Evolutionary conservation across 257 asterid species (phyloP).

Genomic region (Nyctanthes arbortristis): DNA sequence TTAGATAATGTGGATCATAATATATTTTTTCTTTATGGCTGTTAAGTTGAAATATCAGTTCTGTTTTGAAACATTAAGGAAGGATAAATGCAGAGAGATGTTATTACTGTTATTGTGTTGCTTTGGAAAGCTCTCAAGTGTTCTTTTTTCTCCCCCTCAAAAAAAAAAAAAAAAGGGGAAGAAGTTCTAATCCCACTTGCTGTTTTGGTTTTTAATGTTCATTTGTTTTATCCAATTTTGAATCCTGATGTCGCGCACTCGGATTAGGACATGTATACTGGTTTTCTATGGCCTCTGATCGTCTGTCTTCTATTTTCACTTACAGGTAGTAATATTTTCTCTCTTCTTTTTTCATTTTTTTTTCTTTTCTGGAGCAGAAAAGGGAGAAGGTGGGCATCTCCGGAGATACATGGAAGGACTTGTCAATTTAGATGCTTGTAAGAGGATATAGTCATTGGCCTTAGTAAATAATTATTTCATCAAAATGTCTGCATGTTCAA

Average conservation of each 20-base stretch:
- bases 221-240: neutral
- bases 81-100: no score
- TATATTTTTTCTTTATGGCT: no score
- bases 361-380: neutral
- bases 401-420: neutral
- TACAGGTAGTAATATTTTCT: neutral
- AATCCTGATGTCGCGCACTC: neutral
- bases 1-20: no score
- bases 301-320: neutral
- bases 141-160: no score
- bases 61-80: no score
- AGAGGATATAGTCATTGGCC: conserved; percentile 10
- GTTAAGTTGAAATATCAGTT: no score
- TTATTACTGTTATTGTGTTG: no score
- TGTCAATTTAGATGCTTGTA: conserved; percentile 18
- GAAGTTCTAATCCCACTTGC: no score
- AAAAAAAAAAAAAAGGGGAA: no score
- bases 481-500: conserved; percentile 39
- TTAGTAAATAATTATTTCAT: conserved; percentile 14
- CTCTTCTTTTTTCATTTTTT: no score
- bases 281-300: neutral
- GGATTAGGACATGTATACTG: neutral
- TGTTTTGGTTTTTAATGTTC: no score
- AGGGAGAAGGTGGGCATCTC: neutral
- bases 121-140: no score